Conservation (phyloP, 306 rosid genomes). For the Macrotyloma uniflorum region DNA sequence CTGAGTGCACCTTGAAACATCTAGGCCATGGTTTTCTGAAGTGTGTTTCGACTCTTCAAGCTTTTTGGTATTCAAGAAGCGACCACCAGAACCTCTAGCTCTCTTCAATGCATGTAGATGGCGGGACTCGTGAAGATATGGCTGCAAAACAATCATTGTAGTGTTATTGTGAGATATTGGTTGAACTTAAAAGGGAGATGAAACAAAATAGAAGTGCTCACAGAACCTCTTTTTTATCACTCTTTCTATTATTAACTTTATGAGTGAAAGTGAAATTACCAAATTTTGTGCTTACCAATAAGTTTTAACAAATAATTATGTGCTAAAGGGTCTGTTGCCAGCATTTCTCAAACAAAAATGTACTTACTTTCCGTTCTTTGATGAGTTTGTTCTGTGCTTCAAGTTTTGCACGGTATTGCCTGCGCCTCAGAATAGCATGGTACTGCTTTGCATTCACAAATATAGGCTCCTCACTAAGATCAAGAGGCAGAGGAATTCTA, state of each 20-base stretch:
- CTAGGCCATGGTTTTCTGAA: constrained; percentile 21
- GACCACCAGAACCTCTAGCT: constrained; percentile 80
- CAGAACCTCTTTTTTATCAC: background rate
- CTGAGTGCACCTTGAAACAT: constrained; percentile 34
- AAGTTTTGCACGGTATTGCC: constrained; percentile 81
- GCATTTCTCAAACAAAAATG: background rate
- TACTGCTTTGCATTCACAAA: constrained; percentile 92
- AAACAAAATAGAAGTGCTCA: background rate
- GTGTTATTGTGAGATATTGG: background rate
- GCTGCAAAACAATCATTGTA: constrained; percentile 49
- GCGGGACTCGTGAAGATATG: constrained; percentile 79
- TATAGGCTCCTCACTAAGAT: constrained; percentile 62
- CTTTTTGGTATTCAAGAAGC: constrained; percentile 64
- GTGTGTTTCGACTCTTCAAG: constrained; percentile 38
- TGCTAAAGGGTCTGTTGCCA: background rate
- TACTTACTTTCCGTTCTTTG: constrained; percentile 70
- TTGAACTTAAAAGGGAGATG: background rate
- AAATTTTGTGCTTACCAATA: background rate
- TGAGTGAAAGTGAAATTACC: too few species aligned
- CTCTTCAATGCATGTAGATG: constrained; percentile 77
- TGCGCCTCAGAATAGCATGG: constrained; percentile 88
- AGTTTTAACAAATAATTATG: background rate
- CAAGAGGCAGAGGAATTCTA: constrained; percentile 64
- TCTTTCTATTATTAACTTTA: too few species aligned
- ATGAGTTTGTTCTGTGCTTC: constrained; percentile 72